Evolutionary conservation across 805 yeast species (phyloP).

Genomic region (Barnettozyma wickerhamii): DNA sequence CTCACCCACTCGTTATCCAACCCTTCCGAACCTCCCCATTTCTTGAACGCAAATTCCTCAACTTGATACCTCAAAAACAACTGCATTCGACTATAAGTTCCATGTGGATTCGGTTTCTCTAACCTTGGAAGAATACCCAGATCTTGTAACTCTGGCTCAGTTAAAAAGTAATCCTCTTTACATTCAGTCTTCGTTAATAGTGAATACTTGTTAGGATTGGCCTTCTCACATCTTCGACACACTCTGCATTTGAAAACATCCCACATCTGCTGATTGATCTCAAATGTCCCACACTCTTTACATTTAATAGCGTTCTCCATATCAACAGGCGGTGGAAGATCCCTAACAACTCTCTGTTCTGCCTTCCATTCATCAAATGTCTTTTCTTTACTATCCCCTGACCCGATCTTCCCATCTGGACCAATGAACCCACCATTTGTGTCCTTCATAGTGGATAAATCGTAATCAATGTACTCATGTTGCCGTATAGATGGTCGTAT

Average conservation of each 20-base stretch:
- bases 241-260: slow-evolving; percentile 72
- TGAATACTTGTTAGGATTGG: slow-evolving; percentile 82
- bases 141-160: slow-evolving; percentile 90
- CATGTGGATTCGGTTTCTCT: slow-evolving; percentile 92
- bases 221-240: slow-evolving; percentile 72
- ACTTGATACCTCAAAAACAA: slow-evolving; percentile 84
- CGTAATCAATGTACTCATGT: slow-evolving; percentile 75
- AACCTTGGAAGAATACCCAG: slow-evolving; percentile 60
- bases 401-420: slow-evolving; percentile 28
- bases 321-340: slow-evolving; percentile 70
- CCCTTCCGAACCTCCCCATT: slow-evolving; percentile 91
- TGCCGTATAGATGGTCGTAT: slow-evolving; percentile 46
- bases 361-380: slow-evolving; percentile 46
- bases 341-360: slow-evolving; percentile 41
- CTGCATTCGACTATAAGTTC: slow-evolving; percentile 88
- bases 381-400: slow-evolving; percentile 39
- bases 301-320: slow-evolving; percentile 76
- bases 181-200: slow-evolving; percentile 94
- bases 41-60: slow-evolving; percentile 87
- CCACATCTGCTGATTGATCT: slow-evolving; percentile 68
- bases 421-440: slow-evolving; percentile 66
- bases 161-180: slow-evolving; percentile 82
- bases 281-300: slow-evolving; percentile 75
- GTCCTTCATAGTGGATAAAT: slow-evolving; percentile 88
- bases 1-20: slow-evolving; percentile 90